Percentiles rank a stretch among this genome's conserved stretches.
Conservation (phyloP, 2,329 filamentous ascomycete genomes). For the Claviceps cyperi region DNA sequence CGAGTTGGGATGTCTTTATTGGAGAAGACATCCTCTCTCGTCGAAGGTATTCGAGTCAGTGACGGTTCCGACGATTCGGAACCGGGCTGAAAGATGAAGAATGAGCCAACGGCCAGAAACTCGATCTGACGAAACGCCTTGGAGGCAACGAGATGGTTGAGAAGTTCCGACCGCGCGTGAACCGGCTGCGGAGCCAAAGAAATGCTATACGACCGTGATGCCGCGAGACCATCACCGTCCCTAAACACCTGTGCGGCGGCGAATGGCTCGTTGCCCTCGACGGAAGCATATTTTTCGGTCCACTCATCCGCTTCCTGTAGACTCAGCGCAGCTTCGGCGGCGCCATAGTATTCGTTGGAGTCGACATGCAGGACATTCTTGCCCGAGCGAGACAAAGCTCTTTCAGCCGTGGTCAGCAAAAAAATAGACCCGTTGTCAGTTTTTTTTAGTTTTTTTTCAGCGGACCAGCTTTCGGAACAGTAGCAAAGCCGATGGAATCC, state of each 20-base stretch:
- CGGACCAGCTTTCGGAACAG: neutral
- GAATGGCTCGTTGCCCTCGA: slow-evolving; percentile 13
- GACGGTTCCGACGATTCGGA: slow-evolving; percentile 15
- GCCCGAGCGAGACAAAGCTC: slow-evolving; percentile 79
- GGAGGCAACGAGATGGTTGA: slow-evolving; percentile 75
- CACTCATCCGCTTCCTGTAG: slow-evolving; percentile 69
- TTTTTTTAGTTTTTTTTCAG: neutral
- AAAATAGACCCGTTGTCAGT: slow-evolving; percentile 16
- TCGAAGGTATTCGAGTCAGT: slow-evolving; percentile 67
- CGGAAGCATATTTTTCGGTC: slow-evolving; percentile 31
- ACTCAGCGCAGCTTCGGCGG: slow-evolving; percentile 70
- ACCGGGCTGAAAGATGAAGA: slow-evolving; percentile 55
- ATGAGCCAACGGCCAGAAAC: slow-evolving; percentile 84
- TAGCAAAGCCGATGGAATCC: slow-evolving; percentile 15
- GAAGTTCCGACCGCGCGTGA: slow-evolving; percentile 65
- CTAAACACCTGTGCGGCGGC: slow-evolving; percentile 19
- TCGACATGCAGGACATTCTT: slow-evolving; percentile 89
- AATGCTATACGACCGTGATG: slow-evolving; percentile 65
- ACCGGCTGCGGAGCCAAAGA: slow-evolving; percentile 76
- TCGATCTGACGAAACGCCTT: slow-evolving; percentile 80
- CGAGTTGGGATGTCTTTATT: slow-evolving; percentile 61
- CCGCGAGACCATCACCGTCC: slow-evolving; percentile 30
- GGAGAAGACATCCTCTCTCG: slow-evolving; percentile 81
- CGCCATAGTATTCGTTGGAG: slow-evolving; percentile 76
- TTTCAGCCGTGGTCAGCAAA: slow-evolving; percentile 27